These are phyloP conservation scores for Auricularia sp. DNA, from an alignment of 768 basidiomycete species.

Conservation along the genomic window DNA sequence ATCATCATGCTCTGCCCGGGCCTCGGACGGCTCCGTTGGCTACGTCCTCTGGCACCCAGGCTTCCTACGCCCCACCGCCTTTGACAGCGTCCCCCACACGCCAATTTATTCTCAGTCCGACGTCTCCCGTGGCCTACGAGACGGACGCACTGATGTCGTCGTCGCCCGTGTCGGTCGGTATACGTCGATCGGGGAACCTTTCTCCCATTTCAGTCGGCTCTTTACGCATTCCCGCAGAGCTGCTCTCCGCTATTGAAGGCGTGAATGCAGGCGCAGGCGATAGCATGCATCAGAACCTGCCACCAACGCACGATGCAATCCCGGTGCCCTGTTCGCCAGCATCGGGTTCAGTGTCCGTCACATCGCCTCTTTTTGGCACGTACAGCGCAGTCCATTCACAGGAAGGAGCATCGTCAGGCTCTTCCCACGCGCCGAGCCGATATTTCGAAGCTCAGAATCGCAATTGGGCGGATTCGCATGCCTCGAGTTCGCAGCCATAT, in stretches of 20 bases:
- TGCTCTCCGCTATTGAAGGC: neutral
- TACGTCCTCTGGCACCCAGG: no score
- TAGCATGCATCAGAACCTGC: no score
- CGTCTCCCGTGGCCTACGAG: neutral
- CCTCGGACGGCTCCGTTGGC: no score
- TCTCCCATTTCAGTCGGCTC: neutral
- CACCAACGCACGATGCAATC: neutral
- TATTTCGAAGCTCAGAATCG: no score
- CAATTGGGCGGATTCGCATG: no score
- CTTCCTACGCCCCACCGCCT: no score
- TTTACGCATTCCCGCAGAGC: neutral
- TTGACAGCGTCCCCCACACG: no score
- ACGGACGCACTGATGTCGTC: neutral
- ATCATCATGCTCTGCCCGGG: no score
- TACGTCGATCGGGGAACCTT: neutral
- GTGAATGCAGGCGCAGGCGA: no score
- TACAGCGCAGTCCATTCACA: neutral
- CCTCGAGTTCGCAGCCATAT: no score
- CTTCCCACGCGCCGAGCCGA: no score
- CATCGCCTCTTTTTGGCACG: neutral
- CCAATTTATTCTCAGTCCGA: neutral
- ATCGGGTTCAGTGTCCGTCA: neutral
- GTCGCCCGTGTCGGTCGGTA: neutral
- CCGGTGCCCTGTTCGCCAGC: neutral
- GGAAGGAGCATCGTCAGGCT: no score